These are phyloP conservation scores for Setomelanomma holmii DNA, from an alignment of 2,329 filamentous ascomycete genomes.

Conservation along the genomic window DNA sequence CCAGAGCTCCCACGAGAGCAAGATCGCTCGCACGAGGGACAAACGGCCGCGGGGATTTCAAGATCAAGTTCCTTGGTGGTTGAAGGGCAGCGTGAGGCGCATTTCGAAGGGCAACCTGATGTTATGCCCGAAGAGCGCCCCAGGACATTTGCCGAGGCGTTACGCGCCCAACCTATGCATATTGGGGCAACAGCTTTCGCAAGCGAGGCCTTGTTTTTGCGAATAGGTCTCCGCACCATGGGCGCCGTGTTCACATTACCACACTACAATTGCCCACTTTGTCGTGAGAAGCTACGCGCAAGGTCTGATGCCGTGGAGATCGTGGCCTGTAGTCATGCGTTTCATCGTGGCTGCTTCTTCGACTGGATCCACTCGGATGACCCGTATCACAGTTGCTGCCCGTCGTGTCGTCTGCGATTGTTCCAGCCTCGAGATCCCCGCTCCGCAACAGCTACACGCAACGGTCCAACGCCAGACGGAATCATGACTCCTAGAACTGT, in stretches of 20 bases:
- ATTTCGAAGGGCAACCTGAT: too few species aligned
- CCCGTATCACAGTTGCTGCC: neutral
- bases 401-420: neutral
- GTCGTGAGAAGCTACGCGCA: neutral
- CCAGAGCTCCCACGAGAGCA: too few species aligned
- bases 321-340: neutral
- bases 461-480: neutral
- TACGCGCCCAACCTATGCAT: too few species aligned
- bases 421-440: neutral
- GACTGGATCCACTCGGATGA: neutral
- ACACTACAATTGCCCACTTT: neutral
- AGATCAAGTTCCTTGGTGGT: too few species aligned
- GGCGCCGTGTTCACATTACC: neutral
- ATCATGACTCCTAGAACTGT: neutral
- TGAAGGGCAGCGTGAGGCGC: too few species aligned
- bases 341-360: neutral
- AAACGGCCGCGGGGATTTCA: too few species aligned
- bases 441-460: neutral
- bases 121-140: too few species aligned
- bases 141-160: too few species aligned
- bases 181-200: too few species aligned
- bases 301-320: neutral
- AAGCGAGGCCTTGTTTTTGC: neutral
- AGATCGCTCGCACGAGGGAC: too few species aligned
- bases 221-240: neutral